Percentiles rank a stretch among this genome's conserved stretches.
Evolutionary conservation across 176 grass and related monocot species (phyloP).

Genomic region (Ampelocalamus luodianensis): DNA sequence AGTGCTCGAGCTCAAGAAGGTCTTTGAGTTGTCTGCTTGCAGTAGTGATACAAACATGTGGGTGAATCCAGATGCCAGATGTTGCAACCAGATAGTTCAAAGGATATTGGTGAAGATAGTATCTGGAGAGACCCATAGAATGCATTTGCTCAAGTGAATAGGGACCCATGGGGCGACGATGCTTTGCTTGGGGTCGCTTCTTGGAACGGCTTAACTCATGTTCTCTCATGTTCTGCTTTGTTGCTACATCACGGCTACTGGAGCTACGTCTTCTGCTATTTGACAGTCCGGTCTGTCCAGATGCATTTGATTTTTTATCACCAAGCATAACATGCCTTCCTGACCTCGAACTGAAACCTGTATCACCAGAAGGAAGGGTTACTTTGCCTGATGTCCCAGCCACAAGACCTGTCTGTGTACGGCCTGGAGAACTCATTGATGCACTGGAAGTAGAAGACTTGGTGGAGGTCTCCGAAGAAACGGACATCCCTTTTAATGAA

Average conservation of each 20-base stretch:
- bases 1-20: neutral
- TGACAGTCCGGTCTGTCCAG: neutral
- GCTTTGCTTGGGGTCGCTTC: conserved; percentile 16
- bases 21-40: conserved; percentile 43
- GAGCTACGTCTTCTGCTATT: neutral
- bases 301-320: neutral
- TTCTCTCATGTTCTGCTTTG: conserved; percentile 5
- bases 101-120: neutral
- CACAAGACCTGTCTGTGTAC: neutral
- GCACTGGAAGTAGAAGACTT: neutral
- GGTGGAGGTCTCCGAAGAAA: conserved; percentile 8
- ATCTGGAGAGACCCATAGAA: neutral
- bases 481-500: neutral
- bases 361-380: neutral
- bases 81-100: neutral
- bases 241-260: neutral
- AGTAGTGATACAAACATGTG: conserved; percentile 47
- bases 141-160: neutral
- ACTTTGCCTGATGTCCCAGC: conserved; percentile 17
- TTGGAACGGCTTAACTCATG: conserved; percentile 4
- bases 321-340: neutral
- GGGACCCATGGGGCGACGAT: neutral
- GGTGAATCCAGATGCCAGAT: conserved; percentile 43
- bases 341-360: conserved; percentile 14
- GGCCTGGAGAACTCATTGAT: neutral